These are phyloP conservation scores for Anacardium occidentale DNA, from an alignment of 345 rosid species.

Conservation along the genomic window DNA sequence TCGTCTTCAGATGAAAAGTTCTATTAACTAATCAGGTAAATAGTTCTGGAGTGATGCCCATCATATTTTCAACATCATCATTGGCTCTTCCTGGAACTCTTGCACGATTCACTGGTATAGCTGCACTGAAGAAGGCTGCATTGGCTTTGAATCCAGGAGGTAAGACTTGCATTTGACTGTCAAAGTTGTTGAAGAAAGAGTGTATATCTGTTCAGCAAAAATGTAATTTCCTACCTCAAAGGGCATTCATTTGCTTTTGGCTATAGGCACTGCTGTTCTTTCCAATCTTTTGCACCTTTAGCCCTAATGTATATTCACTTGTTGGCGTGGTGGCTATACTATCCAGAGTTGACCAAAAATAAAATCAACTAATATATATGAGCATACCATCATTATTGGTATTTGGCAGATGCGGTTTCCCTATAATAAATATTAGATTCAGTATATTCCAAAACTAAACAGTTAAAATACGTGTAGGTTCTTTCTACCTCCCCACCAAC, in stretches of 20 bases:
- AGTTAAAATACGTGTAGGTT: conserved; percentile 54
- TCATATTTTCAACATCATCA: conserved; percentile 94
- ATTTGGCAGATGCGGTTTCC: background rate
- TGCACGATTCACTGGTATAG: conserved; percentile 85
- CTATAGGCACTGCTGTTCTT: background rate
- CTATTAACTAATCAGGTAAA: conserved; percentile 52
- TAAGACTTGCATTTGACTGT: conserved; percentile 29
- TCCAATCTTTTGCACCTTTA: background rate
- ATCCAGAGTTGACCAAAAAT: background rate
- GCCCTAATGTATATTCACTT: background rate
- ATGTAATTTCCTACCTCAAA: background rate
- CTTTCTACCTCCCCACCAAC: conserved; percentile 87
- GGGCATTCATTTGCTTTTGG: background rate
- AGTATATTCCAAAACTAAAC: background rate
- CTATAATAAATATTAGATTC: background rate
- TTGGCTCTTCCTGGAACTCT: conserved; percentile 92
- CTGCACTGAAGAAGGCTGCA: conserved; percentile 82
- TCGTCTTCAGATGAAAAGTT: background rate
- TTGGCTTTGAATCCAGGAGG: conserved; percentile 89
- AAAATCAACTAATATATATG: background rate
- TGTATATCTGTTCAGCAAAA: background rate
- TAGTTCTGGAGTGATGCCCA: conserved; percentile 98
- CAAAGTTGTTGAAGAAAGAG: conserved; percentile 20
- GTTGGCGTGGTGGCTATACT: background rate
- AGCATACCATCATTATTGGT: background rate